Evolutionary conservation across 2,329 filamentous ascomycete genomes (phyloP), one percentile per base, ranked within the genome.

Genomic region (Aspergillus aculeatinus): DNA sequence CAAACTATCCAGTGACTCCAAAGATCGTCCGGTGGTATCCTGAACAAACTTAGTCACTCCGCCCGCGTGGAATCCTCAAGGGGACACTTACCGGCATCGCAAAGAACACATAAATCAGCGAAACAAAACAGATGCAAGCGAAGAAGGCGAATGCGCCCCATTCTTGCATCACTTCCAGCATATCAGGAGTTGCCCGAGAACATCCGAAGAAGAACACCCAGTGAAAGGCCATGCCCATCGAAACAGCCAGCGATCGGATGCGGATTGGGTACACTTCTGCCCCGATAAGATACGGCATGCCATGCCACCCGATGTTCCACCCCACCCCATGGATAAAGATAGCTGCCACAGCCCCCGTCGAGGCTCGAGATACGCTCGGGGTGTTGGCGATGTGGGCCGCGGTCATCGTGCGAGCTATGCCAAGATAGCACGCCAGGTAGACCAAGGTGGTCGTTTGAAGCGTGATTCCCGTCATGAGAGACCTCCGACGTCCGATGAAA

Each of bases 251-350:
- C 0, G 79, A 79, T 0, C 79, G 75, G 53, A 81, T 75, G 3
- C 74, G 73, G 59, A 80, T 80, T 1, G 80, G 79, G 72, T 78
- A 82, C 0, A 81, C 66, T 58, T 82, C 79, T 1, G 72, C 73
- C 4, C 75, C 76, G 55, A 82, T 80, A 5, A 82, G 71, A 54
- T 80, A 82, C 0, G 79, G 79, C 1, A 82, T 73, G 31, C 76
- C 71, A 51, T 55, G 72, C 71, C 64, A 70, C 65, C 74, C 75
- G 23, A 76, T 71, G 19, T 74, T 73, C 62, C 79, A 82, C 4
- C 78, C 80, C 50, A 82, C 79, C 0, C 72, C 79, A 54, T 82
- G 79, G 7, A 81, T 66, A 51, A 78, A 82, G 21, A 82, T 74
- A 2, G 76, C 73, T 0, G 78, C 79, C 23, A 82, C 73, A 3